A percentile compares a stretch with the other conserved stretches of the same genome.
Conservation (phyloP, 306 rosid genomes). For the Trifolium subterraneum region DNA sequence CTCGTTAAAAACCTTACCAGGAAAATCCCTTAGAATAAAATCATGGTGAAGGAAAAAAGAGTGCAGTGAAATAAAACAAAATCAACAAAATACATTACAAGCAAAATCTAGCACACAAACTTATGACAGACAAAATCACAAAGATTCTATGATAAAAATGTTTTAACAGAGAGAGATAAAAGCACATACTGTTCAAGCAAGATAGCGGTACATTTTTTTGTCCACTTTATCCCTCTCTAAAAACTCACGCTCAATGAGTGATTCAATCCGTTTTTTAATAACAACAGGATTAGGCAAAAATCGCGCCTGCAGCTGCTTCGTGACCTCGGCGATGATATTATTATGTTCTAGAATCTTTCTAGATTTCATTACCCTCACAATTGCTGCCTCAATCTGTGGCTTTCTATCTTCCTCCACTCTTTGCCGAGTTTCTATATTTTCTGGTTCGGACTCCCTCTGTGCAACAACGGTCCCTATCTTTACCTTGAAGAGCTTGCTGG, state of each 20-base stretch:
- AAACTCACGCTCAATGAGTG: slow-evolving; percentile 67
- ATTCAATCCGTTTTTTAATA: slow-evolving; percentile 59
- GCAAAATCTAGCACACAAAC: slow-evolving; percentile 18
- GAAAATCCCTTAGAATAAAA: no score
- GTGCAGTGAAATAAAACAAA: no score
- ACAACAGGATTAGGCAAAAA: slow-evolving; percentile 58
- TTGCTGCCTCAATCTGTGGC: slow-evolving; percentile 68
- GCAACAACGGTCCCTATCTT: slow-evolving; percentile 66
- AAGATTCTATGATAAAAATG: slow-evolving; percentile 27
- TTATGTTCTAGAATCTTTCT: slow-evolving; percentile 57
- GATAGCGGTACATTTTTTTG: slow-evolving; percentile 55
- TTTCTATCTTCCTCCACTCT: slow-evolving; percentile 64
- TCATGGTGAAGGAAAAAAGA: no score
- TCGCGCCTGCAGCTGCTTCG: slow-evolving; percentile 60
- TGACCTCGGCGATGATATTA: slow-evolving; percentile 61
- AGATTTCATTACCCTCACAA: slow-evolving; percentile 65
- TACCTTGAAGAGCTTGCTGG: slow-evolving; percentile 61
- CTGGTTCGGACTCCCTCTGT: slow-evolving; percentile 61
- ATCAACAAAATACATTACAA: no score
- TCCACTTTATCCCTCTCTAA: slow-evolving; percentile 60
- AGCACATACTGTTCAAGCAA: slow-evolving; percentile 50
- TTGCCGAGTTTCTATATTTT: slow-evolving; percentile 60
- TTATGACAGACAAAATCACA: slow-evolving; percentile 45
- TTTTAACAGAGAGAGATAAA: slow-evolving; percentile 3
- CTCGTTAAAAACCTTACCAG: no score